phyloP scores from a whole-genome alignment of 192 early-diverging fungal genomes.

The Mortierella antarctica region DNA sequence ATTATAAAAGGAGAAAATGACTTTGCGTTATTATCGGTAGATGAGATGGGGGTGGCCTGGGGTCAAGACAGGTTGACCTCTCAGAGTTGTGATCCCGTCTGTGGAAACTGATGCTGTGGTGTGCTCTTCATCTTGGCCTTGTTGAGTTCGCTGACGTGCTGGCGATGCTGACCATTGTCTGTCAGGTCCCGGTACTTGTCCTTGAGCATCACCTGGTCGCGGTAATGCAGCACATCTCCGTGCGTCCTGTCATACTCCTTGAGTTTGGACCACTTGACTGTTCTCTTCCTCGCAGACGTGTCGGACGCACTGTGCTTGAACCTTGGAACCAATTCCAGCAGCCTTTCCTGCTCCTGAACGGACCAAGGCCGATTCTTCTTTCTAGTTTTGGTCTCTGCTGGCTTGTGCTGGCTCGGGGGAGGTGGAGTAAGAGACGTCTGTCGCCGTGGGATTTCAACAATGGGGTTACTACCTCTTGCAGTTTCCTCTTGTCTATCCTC shows the following conservation, averaged over 20 bases:
- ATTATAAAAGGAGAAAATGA: background rate
- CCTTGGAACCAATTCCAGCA: slow-evolving; percentile 19
- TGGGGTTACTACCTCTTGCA: too few species aligned
- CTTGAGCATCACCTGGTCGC: slow-evolving; percentile 40
- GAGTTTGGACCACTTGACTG: slow-evolving; percentile 19
- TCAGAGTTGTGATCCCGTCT: too few species aligned
- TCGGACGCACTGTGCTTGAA: slow-evolving; percentile 8
- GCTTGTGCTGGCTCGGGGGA: too few species aligned
- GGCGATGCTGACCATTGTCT: slow-evolving; percentile 26
- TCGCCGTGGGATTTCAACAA: too few species aligned
- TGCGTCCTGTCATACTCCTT: slow-evolving; percentile 22
- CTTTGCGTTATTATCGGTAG: background rate
- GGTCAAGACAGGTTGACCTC: too few species aligned
- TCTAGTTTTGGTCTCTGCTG: too few species aligned
- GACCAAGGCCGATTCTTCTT: too few species aligned
- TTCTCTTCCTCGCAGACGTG: background rate
- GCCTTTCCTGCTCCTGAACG: background rate
- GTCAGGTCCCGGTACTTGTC: slow-evolving; percentile 45
- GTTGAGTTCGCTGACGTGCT: slow-evolving; percentile 4
- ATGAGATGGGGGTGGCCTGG: too few species aligned
- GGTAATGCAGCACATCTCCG: slow-evolving; percentile 28
- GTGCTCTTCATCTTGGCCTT: background rate
- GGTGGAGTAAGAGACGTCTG: too few species aligned
- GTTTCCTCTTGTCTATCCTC: too few species aligned
- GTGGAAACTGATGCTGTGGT: slow-evolving; percentile 13